These are phyloP conservation scores for Globisporangium sylvaticum DNA, from an alignment of 352 stramenopile genomes.

Conservation along the genomic window DNA sequence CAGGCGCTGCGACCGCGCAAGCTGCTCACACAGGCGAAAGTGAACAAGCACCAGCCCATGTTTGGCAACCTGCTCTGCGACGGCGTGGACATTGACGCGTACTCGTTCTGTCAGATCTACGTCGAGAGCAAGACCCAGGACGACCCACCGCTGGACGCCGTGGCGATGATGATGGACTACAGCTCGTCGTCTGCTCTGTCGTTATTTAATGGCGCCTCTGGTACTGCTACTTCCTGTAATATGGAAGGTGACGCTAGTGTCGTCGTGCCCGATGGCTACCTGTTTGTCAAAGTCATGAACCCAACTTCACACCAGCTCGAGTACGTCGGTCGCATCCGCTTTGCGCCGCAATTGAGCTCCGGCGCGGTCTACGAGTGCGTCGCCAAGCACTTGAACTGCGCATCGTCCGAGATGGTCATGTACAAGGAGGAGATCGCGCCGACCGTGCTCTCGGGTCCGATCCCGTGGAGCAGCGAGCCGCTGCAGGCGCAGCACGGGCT, in stretches of 20 bases:
- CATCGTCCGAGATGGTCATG: constrained; percentile 46
- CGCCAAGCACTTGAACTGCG: constrained; percentile 34
- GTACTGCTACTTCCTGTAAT: neutral
- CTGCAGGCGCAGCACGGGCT: constrained; percentile 13
- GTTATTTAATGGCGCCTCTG: neutral
- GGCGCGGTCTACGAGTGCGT: constrained; percentile 44
- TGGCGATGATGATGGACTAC: constrained; percentile 10
- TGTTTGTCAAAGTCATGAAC: constrained; percentile 71
- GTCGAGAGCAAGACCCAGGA: constrained; percentile 41
- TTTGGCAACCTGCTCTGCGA: constrained; percentile 72
- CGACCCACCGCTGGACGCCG: constrained; percentile 30
- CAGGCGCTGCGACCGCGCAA: constrained; percentile 71
- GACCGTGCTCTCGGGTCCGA: constrained; percentile 41
- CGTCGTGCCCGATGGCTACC: constrained; percentile 25
- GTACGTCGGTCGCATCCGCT: constrained; percentile 39
- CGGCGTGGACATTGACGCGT: constrained; percentile 79
- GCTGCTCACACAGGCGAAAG: constrained; percentile 42
- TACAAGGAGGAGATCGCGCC: constrained; percentile 78
- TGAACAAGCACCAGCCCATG: constrained; percentile 40
- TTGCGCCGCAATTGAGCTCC: constrained; percentile 29
- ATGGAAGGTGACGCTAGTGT: neutral
- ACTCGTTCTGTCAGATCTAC: constrained; percentile 79
- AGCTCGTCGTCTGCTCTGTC: neutral
- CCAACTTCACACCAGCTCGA: constrained; percentile 31
- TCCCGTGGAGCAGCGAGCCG: constrained; percentile 29